Percentiles rank a stretch among this genome's conserved stretches.
Evolutionary conservation across 192 early-diverging fungal species (phyloP).

Genomic region (Gryganskiella cystojenkinii): DNA sequence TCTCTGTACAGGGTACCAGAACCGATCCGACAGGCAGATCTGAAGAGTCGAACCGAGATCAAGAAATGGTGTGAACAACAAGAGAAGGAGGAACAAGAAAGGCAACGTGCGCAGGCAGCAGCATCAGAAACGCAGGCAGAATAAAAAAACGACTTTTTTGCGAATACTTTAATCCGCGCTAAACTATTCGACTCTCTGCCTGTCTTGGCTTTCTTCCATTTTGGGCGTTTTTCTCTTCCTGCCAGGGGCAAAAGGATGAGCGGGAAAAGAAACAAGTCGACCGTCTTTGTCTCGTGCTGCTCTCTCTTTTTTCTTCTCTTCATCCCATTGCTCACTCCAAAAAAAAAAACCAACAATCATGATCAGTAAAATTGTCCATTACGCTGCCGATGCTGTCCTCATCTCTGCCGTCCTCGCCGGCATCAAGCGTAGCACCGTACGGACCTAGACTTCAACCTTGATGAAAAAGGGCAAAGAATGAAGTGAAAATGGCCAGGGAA

Average conservation of each 20-base stretch:
- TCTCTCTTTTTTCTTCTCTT: background rate
- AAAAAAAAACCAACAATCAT: conserved; percentile 15
- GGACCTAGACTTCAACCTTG: too few relatives aligned
- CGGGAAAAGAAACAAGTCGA: background rate
- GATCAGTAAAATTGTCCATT: conserved; percentile 61
- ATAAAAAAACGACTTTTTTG: conserved; percentile 14
- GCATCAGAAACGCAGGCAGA: background rate
- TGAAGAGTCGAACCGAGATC: conserved; percentile 66
- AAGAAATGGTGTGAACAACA: conserved; percentile 36
- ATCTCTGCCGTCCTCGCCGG: conserved; percentile 68
- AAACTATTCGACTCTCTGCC: background rate
- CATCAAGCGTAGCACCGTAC: conserved; percentile 65
- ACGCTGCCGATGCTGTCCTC: conserved; percentile 66
- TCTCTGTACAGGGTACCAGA: conserved; percentile 83
- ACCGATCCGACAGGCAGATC: conserved; percentile 91
- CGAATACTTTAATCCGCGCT: background rate
- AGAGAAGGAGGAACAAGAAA: background rate
- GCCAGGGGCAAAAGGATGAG: background rate
- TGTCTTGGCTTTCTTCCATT: background rate
- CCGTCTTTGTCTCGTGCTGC: background rate
- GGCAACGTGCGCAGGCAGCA: background rate
- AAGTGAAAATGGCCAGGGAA: too few relatives aligned
- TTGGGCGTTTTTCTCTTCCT: background rate
- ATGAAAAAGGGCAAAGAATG: too few relatives aligned
- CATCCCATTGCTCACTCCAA: background rate